phyloP scores from a whole-genome alignment of 2,329 filamentous ascomycete species.

The Colletotrichum nymphaeae region DNA sequence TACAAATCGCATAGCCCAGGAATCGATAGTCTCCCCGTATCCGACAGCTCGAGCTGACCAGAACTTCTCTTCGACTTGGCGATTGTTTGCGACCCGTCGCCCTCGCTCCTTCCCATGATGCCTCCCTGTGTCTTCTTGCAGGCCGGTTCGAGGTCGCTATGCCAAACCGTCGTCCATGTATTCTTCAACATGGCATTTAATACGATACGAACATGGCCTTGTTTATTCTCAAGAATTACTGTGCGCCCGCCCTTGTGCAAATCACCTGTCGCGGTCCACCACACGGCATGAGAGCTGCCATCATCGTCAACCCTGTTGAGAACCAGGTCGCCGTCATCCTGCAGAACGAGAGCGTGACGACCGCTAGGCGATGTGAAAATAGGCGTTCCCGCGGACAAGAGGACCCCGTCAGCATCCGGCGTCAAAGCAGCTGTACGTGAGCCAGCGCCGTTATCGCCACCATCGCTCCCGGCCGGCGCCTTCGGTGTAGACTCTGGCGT shows the following conservation, averaged over 20 bases:
- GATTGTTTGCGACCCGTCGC: background rate
- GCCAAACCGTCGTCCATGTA: constrained; percentile 31
- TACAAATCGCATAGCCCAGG: constrained; percentile 33
- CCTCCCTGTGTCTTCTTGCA: background rate
- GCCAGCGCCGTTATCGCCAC: too few species aligned
- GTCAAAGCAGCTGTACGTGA: constrained; percentile 1
- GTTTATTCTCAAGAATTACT: constrained; percentile 7
- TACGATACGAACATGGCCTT: constrained; percentile 11
- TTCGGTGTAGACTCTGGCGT: background rate
- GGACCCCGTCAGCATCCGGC: constrained; percentile 19
- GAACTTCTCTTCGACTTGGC: background rate
- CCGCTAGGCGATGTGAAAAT: constrained; percentile 29
- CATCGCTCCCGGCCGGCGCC: background rate
- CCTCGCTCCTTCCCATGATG: background rate
- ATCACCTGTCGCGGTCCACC: constrained; percentile 36
- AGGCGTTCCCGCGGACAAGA: constrained; percentile 20
- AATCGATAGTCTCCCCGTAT: constrained; percentile 28
- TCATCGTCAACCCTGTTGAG: constrained; percentile 15
- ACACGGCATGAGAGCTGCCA: constrained; percentile 19
- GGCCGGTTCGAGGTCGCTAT: constrained; percentile 31
- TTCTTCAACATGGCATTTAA: constrained; percentile 25
- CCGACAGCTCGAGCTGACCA: constrained; percentile 29
- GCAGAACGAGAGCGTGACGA: constrained; percentile 23
- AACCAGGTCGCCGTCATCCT: constrained; percentile 34
- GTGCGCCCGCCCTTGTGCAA: constrained; percentile 10